Conservation (phyloP, 2,329 filamentous ascomycete species). For the Venturiaceae sp. region DNA sequence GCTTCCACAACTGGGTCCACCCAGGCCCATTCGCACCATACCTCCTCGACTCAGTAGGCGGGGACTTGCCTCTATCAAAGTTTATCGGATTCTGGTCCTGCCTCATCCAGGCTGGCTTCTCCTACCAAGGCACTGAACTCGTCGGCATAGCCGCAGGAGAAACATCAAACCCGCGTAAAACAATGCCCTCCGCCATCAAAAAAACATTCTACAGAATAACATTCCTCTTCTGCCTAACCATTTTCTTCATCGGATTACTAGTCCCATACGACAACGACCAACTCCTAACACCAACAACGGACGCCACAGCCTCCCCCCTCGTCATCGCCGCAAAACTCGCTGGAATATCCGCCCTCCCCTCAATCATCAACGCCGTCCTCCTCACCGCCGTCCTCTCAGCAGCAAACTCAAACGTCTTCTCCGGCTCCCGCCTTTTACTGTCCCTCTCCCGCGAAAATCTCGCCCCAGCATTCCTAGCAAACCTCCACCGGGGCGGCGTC, state of each 20-base stretch:
- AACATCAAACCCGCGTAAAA: conserved; percentile 9
- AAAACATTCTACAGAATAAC: conserved; percentile 10
- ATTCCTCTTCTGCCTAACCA: conserved; percentile 8
- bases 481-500: conserved; percentile 28
- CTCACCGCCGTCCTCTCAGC: conserved; percentile 4
- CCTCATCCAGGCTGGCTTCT: conserved; percentile 29
- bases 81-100: conserved; percentile 34
- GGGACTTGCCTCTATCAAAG: conserved; percentile 20
- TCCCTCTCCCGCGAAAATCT: conserved; percentile 31
- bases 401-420: conserved; percentile 19
- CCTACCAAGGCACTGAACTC: conserved; percentile 22
- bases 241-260: conserved; percentile 8
- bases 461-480: conserved; percentile 26
- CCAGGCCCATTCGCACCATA: conserved; percentile 45
- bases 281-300: not conserved
- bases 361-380: conserved; percentile 8
- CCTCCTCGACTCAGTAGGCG: conserved; percentile 25
- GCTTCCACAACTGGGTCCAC: conserved; percentile 10
- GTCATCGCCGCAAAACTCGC: conserved; percentile 8
- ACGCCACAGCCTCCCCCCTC: conserved; percentile 6
- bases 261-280: conserved; percentile 9
- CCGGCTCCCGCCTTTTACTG: conserved; percentile 31
- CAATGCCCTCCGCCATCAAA: conserved; percentile 5
- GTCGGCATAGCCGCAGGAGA: conserved; percentile 9
- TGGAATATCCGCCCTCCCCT: conserved; percentile 7